phyloP scores from a whole-genome alignment of 176 grass and related monocot species.

The Miscanthus lutarioriparius region DNA sequence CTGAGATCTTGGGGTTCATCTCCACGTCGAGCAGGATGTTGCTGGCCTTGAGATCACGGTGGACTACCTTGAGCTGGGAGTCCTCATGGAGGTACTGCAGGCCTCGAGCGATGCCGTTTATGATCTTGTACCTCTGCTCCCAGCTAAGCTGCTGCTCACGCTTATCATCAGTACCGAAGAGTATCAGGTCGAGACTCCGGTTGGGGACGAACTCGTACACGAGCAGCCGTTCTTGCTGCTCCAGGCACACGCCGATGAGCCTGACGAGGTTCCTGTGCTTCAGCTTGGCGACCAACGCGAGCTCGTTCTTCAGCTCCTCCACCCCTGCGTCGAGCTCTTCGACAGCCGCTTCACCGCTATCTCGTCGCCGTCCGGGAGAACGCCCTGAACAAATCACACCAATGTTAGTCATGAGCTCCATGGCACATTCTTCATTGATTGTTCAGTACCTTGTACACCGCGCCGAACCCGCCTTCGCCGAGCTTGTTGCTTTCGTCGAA shows the following conservation, averaged over 20 bases:
- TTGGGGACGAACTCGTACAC: slow-evolving; percentile 34
- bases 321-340: slow-evolving; percentile 24
- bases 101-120: slow-evolving; percentile 57
- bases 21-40: slow-evolving; percentile 33
- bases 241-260: slow-evolving; percentile 23
- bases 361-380: slow-evolving; percentile 24
- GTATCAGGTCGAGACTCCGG: slow-evolving; percentile 10
- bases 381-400: background rate
- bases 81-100: slow-evolving; percentile 81
- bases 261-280: slow-evolving; percentile 39
- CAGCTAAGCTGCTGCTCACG: slow-evolving; percentile 30
- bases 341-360: slow-evolving; percentile 37
- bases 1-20: slow-evolving; percentile 56
- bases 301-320: slow-evolving; percentile 37
- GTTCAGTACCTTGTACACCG: slow-evolving; percentile 47
- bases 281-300: slow-evolving; percentile 30
- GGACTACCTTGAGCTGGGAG: slow-evolving; percentile 59
- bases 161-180: background rate
- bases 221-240: slow-evolving; percentile 28
- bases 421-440: too few relatives aligned
- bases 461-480: slow-evolving; percentile 46
- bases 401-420: too few relatives aligned
- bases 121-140: slow-evolving; percentile 49
- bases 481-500: slow-evolving; percentile 51
- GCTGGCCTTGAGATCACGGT: slow-evolving; percentile 50